These are phyloP conservation scores for Seminavis robusta DNA, from an alignment of 108 stramenopile genomes.

Conservation along the genomic window DNA sequence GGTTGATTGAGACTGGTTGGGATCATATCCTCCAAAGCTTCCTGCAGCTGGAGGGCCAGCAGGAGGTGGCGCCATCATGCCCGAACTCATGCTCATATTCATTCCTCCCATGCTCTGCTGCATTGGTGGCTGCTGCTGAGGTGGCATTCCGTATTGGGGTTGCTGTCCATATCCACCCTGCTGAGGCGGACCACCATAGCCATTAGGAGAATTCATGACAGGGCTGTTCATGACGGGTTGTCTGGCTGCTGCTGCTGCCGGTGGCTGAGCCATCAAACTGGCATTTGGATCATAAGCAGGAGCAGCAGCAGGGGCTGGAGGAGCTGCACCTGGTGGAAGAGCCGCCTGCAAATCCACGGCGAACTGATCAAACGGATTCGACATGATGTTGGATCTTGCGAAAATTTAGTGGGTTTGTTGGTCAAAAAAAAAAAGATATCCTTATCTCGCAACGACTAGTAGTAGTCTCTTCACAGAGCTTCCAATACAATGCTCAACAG, in stretches of 20 bases:
- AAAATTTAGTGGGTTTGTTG: too few relatives aligned
- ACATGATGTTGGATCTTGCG: constrained; percentile 32
- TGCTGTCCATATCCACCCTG: neutral
- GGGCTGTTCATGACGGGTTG: too few relatives aligned
- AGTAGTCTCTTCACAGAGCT: too few relatives aligned
- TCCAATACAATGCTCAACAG: too few relatives aligned
- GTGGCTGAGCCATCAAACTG: constrained; percentile 15
- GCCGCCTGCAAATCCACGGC: constrained; percentile 52
- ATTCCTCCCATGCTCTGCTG: too few relatives aligned
- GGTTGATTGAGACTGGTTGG: constrained; percentile 8
- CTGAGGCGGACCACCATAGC: constrained; percentile 26
- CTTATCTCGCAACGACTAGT: too few relatives aligned
- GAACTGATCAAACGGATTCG: constrained; percentile 87
- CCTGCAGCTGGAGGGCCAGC: neutral
- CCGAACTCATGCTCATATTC: too few relatives aligned
- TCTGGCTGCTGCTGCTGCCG: constrained; percentile 22
- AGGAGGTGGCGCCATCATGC: constrained; percentile 12
- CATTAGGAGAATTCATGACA: constrained; percentile 20
- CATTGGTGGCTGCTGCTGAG: neutral
- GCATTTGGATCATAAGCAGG: constrained; percentile 25
- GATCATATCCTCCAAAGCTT: neutral
- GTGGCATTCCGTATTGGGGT: constrained; percentile 19
- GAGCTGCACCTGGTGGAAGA: constrained; percentile 31
- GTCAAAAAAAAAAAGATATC: too few relatives aligned
- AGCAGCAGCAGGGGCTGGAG: constrained; percentile 13